phyloP scores from a whole-genome alignment of 2,329 filamentous ascomycete genomes.

The Pseudocercospora fuligena region DNA sequence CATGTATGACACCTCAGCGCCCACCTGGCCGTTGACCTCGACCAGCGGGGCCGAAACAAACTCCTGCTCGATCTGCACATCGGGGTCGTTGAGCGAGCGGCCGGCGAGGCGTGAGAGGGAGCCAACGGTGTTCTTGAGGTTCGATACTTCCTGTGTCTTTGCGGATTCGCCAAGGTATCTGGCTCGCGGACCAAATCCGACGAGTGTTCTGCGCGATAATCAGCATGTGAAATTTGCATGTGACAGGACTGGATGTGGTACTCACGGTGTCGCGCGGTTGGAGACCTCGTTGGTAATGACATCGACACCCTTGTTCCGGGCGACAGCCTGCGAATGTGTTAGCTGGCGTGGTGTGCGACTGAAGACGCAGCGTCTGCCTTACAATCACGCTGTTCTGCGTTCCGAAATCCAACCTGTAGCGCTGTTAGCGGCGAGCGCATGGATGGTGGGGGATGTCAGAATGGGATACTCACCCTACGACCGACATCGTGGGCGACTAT shows the following conservation, averaged over 20 bases:
- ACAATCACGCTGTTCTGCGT: slow-evolving; percentile 90
- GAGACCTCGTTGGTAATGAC: slow-evolving; percentile 99
- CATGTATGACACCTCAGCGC: slow-evolving; percentile 89
- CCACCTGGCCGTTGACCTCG: slow-evolving; percentile 91
- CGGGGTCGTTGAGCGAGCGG: slow-evolving; percentile 83
- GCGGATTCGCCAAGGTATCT: slow-evolving; percentile 93
- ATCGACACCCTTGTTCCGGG: slow-evolving; percentile 97
- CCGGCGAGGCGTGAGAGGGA: slow-evolving; percentile 92
- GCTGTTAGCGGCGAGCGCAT: slow-evolving; percentile 14
- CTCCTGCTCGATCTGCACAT: slow-evolving; percentile 90
- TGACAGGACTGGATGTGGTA: slow-evolving; percentile 39
- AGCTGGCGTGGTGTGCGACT: slow-evolving; percentile 14
- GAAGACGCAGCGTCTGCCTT: slow-evolving; percentile 15
- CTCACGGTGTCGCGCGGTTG: slow-evolving; percentile 96
- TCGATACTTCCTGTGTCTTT: slow-evolving; percentile 98
- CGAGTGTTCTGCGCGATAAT: slow-evolving; percentile 70
- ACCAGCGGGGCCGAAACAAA: slow-evolving; percentile 84
- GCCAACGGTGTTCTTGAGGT: slow-evolving; percentile 97
- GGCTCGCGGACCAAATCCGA: slow-evolving; percentile 91
- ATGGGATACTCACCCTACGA: slow-evolving; percentile 18
- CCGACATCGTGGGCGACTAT: slow-evolving; percentile 19
- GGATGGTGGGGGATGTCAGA: neutral
- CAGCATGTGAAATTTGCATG: slow-evolving; percentile 22
- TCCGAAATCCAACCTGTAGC: slow-evolving; percentile 77
- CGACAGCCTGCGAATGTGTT: slow-evolving; percentile 66